phyloP scores from a whole-genome alignment of 257 asterid genomes.

The Nicotiana obtusifolia region DNA sequence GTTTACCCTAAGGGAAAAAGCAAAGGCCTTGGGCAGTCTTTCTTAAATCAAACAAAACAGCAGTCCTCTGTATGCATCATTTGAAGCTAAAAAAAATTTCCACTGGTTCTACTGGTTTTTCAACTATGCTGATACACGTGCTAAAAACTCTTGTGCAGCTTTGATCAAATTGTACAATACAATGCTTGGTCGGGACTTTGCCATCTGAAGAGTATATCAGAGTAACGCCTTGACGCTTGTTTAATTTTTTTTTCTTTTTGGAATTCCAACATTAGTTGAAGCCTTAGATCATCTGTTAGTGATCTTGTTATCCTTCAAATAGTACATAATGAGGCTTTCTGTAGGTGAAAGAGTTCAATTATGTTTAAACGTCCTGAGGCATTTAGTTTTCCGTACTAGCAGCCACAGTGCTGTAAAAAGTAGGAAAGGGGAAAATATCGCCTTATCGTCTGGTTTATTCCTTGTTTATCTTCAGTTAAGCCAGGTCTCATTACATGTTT shows the following conservation, averaged over 20 bases:
- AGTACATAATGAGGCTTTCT: background rate
- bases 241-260: background rate
- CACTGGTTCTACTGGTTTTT: too few species aligned
- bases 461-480: too few species aligned
- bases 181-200: too few species aligned
- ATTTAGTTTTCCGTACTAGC: background rate
- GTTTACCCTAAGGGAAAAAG: slow-evolving; percentile 22
- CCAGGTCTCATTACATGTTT: too few species aligned
- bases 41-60: background rate
- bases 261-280: background rate
- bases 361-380: background rate
- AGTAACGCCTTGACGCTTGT: background rate
- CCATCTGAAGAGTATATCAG: background rate
- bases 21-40: slow-evolving; percentile 36
- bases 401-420: background rate
- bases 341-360: background rate
- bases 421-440: too few species aligned
- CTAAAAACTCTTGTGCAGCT: too few species aligned
- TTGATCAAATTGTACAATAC: too few species aligned
- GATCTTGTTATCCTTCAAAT: background rate
- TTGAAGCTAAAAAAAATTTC: too few species aligned
- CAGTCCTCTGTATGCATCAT: too few species aligned
- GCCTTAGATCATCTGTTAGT: background rate
- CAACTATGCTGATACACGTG: too few species aligned
- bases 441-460: too few species aligned